phyloP scores from a whole-genome alignment of 2,329 filamentous ascomycete species.

The Cercospora berteroae region DNA sequence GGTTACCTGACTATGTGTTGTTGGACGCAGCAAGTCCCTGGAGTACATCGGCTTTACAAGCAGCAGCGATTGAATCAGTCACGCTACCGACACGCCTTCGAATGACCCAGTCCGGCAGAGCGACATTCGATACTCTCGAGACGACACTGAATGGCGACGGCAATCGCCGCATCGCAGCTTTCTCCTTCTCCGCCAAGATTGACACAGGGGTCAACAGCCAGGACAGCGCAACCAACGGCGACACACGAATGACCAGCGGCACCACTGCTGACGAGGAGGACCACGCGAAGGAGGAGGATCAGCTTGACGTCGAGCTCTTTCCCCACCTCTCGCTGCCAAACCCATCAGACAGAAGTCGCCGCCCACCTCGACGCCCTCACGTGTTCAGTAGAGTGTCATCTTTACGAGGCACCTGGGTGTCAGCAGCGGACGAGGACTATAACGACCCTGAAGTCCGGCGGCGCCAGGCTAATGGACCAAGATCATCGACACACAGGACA shows the following conservation, averaged over 20 bases:
- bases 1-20: constrained; percentile 56
- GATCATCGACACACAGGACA: constrained; percentile 41
- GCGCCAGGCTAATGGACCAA: constrained; percentile 33
- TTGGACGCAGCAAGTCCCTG: constrained; percentile 67
- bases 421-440: constrained; percentile 33
- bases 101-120: constrained; percentile 42
- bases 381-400: constrained; percentile 44
- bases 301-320: constrained; percentile 34
- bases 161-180: constrained; percentile 73
- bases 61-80: constrained; percentile 72
- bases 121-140: constrained; percentile 62
- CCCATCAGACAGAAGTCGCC: constrained; percentile 20
- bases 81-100: constrained; percentile 72
- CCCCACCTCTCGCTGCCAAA: constrained; percentile 19
- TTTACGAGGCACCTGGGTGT: constrained; percentile 42
- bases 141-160: constrained; percentile 70
- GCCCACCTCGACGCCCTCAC: constrained; percentile 29
- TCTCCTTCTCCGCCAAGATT: constrained; percentile 63
- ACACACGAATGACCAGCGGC: constrained; percentile 36
- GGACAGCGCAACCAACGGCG: constrained; percentile 31
- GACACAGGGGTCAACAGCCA: constrained; percentile 35
- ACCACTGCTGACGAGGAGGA: constrained; percentile 27
- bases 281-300: constrained; percentile 9
- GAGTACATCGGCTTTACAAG: constrained; percentile 76
- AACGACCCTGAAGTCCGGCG: constrained; percentile 38